Evolutionary conservation across 805 yeast genomes (phyloP).

Genomic region (Barnettozyma sucrosica): DNA sequence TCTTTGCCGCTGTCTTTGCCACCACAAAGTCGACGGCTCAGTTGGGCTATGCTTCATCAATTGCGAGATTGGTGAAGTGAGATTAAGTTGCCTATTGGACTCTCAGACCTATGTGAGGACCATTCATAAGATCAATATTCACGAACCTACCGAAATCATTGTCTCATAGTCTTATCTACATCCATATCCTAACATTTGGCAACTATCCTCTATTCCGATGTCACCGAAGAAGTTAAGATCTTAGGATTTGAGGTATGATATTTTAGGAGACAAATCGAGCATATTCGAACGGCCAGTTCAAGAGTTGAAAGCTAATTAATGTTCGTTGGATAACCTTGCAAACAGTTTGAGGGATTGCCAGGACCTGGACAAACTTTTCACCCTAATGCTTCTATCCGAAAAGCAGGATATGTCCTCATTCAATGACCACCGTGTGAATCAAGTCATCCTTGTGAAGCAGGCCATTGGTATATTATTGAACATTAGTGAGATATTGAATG

Average conservation of each 20-base stretch:
- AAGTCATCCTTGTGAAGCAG: conserved; percentile 35
- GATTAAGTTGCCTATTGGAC: conserved; percentile 34
- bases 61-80: conserved; percentile 33
- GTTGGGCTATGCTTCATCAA: conserved; percentile 38
- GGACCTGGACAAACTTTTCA: conserved; percentile 38
- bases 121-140: conserved; percentile 34
- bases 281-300: conserved; percentile 34
- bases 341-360: conserved; percentile 26
- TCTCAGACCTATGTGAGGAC: conserved; percentile 42
- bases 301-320: conserved; percentile 27
- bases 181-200: conserved; percentile 29
- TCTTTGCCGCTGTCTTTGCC: conserved; percentile 28
- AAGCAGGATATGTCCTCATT: conserved; percentile 21
- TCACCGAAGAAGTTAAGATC: conserved; percentile 23
- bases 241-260: conserved; percentile 20
- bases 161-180: conserved; percentile 27
- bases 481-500: conserved; percentile 16
- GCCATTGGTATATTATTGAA: conserved; percentile 24
- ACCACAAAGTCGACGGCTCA: conserved; percentile 21
- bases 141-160: conserved; percentile 31
- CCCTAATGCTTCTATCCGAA: conserved; percentile 29
- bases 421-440: conserved; percentile 27
- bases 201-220: conserved; percentile 31
- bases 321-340: conserved; percentile 15
- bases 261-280: conserved; percentile 28